These are phyloP conservation scores for Gleditsia sinensis DNA, from an alignment of 306 rosid genomes.

Conservation along the genomic window DNA sequence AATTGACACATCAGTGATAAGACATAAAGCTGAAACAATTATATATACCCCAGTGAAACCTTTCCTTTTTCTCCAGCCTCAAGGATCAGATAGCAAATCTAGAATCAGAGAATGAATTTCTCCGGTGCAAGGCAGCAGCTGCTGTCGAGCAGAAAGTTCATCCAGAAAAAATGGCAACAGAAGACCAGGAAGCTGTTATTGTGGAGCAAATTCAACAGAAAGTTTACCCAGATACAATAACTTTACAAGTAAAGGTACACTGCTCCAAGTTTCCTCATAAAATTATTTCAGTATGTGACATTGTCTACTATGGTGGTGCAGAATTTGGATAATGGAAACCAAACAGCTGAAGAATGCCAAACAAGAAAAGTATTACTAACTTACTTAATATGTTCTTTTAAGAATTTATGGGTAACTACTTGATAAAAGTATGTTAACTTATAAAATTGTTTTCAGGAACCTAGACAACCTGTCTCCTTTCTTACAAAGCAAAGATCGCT, in stretches of 20 bases:
- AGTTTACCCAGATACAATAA: conserved; percentile 34
- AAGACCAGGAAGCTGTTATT: conserved; percentile 29
- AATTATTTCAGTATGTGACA: conserved; percentile 29
- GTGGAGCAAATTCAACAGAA: conserved; percentile 48
- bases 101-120: conserved; percentile 71
- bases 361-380: conserved; percentile 49
- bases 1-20: too few relatives aligned
- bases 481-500: conserved; percentile 79
- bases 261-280: conserved; percentile 14
- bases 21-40: conserved; percentile 16
- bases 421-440: conserved; percentile 12
- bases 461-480: conserved; percentile 43
- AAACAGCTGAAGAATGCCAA: conserved; percentile 50
- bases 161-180: conserved; percentile 39
- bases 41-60: neutral
- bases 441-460: conserved; percentile 55
- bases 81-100: conserved; percentile 59
- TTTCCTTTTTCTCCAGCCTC: conserved; percentile 50
- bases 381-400: conserved; percentile 10
- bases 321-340: conserved; percentile 61
- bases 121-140: conserved; percentile 50
- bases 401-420: neutral
- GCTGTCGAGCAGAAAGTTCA: conserved; percentile 40
- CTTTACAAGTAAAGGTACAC: conserved; percentile 55
- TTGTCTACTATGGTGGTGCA: conserved; percentile 40